Conservation (phyloP, 495 filamentous ascomycete genomes). For the Gamarada debralockiae region DNA sequence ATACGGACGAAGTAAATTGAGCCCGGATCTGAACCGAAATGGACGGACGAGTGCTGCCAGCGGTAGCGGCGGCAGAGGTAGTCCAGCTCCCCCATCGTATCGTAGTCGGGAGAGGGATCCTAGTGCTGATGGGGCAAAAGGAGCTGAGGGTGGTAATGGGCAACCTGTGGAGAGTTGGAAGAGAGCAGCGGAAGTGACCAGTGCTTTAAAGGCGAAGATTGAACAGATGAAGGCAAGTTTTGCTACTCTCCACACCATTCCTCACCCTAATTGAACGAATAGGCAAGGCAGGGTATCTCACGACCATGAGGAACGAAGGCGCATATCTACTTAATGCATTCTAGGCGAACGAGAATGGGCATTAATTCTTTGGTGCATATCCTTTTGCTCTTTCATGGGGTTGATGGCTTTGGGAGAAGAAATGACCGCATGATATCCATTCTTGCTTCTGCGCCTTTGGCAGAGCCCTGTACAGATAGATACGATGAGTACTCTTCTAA, state of each 20-base stretch:
- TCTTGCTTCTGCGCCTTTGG: not conserved
- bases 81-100: slow-evolving; percentile 19
- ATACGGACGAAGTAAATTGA: slow-evolving; percentile 44
- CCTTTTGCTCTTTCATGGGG: not conserved
- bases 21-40: slow-evolving; percentile 40
- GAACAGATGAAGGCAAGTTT: slow-evolving; percentile 64
- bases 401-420: not conserved
- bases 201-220: slow-evolving; percentile 92
- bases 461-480: not conserved
- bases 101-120: slow-evolving; percentile 20
- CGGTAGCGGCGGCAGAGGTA: slow-evolving; percentile 28
- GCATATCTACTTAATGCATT: not conserved
- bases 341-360: not conserved
- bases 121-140: slow-evolving; percentile 11
- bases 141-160: slow-evolving; percentile 30
- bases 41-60: slow-evolving; percentile 30
- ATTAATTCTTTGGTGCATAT: not conserved
- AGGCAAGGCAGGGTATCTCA: slow-evolving; percentile 27
- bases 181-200: slow-evolving; percentile 97
- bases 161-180: slow-evolving; percentile 85
- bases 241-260: too few relatives aligned
- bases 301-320: slow-evolving; percentile 9
- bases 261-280: not conserved
- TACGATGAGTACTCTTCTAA: too few relatives aligned
- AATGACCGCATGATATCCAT: too few relatives aligned